Evolutionary conservation across 2,329 filamentous ascomycete species (phyloP).

Genomic region (Penicillium sp.): DNA sequence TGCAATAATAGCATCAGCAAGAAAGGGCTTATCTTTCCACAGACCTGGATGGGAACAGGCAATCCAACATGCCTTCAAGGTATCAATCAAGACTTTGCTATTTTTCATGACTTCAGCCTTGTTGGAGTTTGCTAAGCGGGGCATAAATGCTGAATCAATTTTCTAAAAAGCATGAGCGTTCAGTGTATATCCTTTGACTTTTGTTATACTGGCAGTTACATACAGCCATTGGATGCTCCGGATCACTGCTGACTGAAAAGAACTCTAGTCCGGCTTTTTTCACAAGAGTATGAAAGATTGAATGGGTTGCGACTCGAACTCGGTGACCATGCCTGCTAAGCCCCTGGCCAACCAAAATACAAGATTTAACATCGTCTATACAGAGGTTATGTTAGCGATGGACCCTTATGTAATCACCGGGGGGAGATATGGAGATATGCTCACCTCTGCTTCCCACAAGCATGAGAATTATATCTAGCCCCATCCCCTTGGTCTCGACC

Average conservation of each 20-base stretch:
- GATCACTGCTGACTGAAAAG: constrained; percentile 5
- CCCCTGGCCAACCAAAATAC: constrained; percentile 1
- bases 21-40: neutral
- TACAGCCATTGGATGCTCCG: constrained; percentile 9
- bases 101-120: neutral
- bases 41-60: neutral
- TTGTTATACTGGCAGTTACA: neutral
- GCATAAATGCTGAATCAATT: neutral
- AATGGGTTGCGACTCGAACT: constrained; percentile 3
- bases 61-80: constrained; percentile 7
- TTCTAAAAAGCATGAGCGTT: neutral
- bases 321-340: constrained; percentile 1
- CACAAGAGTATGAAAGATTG: neutral
- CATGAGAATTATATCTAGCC: constrained; percentile 7
- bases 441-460: constrained; percentile 10
- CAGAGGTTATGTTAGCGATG: neutral
- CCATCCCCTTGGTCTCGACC: neutral
- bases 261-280: constrained; percentile 6
- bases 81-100: neutral
- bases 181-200: no score
- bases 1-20: constrained; percentile 6
- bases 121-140: neutral
- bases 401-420: neutral
- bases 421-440: no score
- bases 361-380: constrained; percentile 8